These are phyloP conservation scores for Claviceps paspali DNA, from an alignment of 2,329 filamentous ascomycete species.

Conservation along the genomic window DNA sequence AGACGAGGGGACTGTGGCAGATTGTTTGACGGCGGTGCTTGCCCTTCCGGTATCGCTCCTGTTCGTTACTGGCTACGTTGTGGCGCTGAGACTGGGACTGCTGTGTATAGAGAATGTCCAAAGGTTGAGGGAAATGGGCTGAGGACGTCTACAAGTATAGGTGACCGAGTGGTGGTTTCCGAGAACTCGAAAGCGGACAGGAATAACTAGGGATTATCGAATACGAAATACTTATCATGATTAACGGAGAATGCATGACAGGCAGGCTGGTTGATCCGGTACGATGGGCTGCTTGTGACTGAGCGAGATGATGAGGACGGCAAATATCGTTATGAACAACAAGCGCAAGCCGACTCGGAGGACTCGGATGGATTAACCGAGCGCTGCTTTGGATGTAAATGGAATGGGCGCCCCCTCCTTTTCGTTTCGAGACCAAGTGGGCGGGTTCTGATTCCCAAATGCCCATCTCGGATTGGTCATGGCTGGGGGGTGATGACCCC, in stretches of 20 bases:
- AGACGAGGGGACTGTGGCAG: slow-evolving; percentile 11
- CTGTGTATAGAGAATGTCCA: slow-evolving; percentile 8
- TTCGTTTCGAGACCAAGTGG: background rate
- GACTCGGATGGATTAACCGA: background rate
- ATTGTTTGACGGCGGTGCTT: slow-evolving; percentile 13
- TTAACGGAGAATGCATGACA: background rate
- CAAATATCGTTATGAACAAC: too few species aligned
- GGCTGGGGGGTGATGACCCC: too few species aligned
- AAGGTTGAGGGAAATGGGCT: slow-evolving; percentile 2
- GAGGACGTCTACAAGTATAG: slow-evolving; percentile 2
- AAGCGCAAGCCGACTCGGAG: background rate
- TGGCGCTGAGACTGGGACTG: slow-evolving; percentile 13
- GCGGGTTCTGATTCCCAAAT: background rate
- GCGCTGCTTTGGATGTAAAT: too few species aligned
- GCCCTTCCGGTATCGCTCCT: slow-evolving; percentile 14
- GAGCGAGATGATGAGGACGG: too few species aligned
- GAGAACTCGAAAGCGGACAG: too few species aligned
- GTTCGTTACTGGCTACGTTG: slow-evolving; percentile 11
- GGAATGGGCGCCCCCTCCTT: too few species aligned
- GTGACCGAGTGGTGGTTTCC: too few species aligned
- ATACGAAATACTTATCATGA: too few species aligned
- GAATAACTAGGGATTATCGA: too few species aligned
- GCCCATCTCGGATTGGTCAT: background rate
- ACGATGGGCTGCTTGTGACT: background rate
- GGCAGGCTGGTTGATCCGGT: background rate